These are phyloP conservation scores for Amphirosellinia nigrospora DNA, from an alignment of 495 filamentous ascomycete genomes.

Conservation along the genomic window DNA sequence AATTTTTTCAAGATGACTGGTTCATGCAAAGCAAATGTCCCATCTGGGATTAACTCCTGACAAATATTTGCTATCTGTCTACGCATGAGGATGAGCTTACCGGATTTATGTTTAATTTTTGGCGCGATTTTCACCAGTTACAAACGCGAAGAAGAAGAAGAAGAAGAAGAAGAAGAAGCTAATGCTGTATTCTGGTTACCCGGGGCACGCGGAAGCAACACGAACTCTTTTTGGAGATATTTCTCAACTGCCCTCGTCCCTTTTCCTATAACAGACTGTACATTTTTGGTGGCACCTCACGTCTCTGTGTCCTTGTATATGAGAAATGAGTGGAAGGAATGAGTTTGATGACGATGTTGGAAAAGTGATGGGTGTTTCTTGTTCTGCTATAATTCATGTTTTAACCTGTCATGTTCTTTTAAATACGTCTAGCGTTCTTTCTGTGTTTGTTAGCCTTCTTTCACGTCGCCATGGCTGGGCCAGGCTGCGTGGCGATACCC, in stretches of 20 bases:
- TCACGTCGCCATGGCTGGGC: conserved; percentile 39
- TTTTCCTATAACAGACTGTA: conserved; percentile 9
- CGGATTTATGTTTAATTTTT: neutral
- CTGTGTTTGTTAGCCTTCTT: conserved; percentile 38
- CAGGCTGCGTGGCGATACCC: conserved; percentile 44
- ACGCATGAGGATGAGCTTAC: neutral
- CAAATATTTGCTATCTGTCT: neutral
- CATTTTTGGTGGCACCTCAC: conserved; percentile 12
- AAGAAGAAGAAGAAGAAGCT: too few species aligned
- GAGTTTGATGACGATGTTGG: conserved; percentile 37
- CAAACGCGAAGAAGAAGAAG: neutral
- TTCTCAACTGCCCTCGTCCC: neutral
- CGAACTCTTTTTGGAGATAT: neutral
- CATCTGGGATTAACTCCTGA: neutral
- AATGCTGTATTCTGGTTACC: neutral
- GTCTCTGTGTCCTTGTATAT: conserved; percentile 25
- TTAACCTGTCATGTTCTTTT: conserved; percentile 12
- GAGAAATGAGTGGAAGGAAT: conserved; percentile 23
- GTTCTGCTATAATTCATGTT: conserved; percentile 27
- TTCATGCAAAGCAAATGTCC: neutral
- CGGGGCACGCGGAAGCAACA: neutral
- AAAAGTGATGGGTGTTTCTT: conserved; percentile 23
- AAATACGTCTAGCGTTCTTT: conserved; percentile 25
- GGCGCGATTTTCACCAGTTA: neutral
- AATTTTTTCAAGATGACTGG: neutral